These are phyloP conservation scores for Prunella vulgaris DNA, from an alignment of 257 asterid genomes.

Conservation along the genomic window DNA sequence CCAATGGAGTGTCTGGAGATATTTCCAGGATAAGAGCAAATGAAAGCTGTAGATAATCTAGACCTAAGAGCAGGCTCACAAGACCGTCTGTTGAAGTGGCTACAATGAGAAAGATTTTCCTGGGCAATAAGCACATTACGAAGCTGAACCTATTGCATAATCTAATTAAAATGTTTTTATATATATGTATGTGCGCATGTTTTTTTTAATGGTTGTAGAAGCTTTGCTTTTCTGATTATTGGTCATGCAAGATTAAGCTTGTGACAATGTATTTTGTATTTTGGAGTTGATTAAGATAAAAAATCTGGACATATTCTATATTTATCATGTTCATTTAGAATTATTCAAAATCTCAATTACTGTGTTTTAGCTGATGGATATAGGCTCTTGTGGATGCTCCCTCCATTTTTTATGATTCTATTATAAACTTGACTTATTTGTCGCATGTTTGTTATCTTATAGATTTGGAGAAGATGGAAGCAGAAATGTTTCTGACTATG, in stretches of 20 bases:
- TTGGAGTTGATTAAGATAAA: background rate
- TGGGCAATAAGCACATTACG: background rate
- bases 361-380: background rate
- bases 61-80: background rate
- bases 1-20: background rate
- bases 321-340: conserved; percentile 1
- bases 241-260: background rate
- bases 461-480: background rate
- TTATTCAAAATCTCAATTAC: background rate
- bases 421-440: background rate
- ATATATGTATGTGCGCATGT: background rate
- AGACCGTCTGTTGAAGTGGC: background rate
- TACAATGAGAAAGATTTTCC: background rate
- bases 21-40: background rate
- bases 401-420: background rate
- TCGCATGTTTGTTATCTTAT: background rate
- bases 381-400: background rate
- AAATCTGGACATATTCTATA: background rate
- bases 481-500: background rate
- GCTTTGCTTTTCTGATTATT: background rate
- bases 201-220: background rate
- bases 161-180: background rate
- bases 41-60: background rate
- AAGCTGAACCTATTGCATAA: background rate
- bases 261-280: background rate